Conservation (phyloP, 202 grass and related monocot genomes). For the Dendrocalamus latiflorus region DNA sequence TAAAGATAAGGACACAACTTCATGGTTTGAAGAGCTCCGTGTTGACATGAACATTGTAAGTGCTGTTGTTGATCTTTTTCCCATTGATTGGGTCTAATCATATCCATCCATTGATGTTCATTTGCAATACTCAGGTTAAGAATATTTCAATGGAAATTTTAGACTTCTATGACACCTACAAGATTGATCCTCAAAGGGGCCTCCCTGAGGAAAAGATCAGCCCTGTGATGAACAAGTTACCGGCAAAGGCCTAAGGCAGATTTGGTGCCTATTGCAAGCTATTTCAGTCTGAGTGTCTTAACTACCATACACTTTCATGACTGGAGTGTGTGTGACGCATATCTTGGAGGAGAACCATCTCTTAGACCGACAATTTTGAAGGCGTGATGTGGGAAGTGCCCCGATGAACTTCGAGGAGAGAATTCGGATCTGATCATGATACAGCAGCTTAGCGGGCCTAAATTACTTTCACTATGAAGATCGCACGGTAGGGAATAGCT, state of each 20-base stretch:
- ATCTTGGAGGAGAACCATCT: neutral
- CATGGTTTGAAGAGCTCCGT: conserved; percentile 90
- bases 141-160: conserved; percentile 90
- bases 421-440: neutral
- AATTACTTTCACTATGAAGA: neutral
- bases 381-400: neutral
- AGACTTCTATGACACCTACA: conserved; percentile 85
- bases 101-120: neutral
- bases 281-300: neutral
- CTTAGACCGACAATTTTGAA: neutral
- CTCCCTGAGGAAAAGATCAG: conserved; percentile 70
- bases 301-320: neutral
- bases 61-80: neutral
- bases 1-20: conserved; percentile 80
- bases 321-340: neutral
- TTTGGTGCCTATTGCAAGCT: neutral
- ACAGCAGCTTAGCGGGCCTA: neutral
- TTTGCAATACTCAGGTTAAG: conserved; percentile 54
- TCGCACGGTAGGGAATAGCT: neutral
- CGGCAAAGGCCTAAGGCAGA: conserved; percentile 40
- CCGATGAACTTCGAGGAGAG: neutral
- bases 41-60: conserved; percentile 93
- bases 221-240: conserved; percentile 80
- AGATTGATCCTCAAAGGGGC: conserved; percentile 55
- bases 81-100: neutral